These are phyloP conservation scores for Microbotryomycetes sp. DNA, from an alignment of 1,284 basidiomycete genomes.

Conservation along the genomic window DNA sequence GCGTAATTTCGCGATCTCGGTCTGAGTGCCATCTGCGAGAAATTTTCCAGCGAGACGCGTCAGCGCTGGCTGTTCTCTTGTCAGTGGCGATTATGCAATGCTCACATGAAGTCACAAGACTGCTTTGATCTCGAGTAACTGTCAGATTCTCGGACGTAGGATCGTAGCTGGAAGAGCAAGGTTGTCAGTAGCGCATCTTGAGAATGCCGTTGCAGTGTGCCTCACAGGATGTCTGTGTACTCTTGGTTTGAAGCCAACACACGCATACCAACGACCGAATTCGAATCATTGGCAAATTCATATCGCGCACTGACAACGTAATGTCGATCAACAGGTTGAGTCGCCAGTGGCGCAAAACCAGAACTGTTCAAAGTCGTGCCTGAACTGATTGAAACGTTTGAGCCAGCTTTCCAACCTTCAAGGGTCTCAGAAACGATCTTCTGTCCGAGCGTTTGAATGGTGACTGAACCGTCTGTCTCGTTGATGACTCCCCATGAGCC, in stretches of 20 bases:
- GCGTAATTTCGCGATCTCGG: constrained; percentile 31
- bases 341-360: constrained; percentile 18
- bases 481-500: constrained; percentile 24
- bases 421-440: constrained; percentile 32
- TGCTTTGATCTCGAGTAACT: constrained; percentile 19
- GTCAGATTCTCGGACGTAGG: constrained; percentile 22
- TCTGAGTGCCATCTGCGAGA: constrained; percentile 20
- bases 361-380: constrained; percentile 1
- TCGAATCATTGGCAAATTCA: constrained; percentile 19
- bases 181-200: not conserved
- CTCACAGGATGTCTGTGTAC: constrained; percentile 32
- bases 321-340: constrained; percentile 23
- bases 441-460: constrained; percentile 33
- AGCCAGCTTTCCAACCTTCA: constrained; percentile 22
- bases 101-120: constrained; percentile 30
- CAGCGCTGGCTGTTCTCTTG: not conserved
- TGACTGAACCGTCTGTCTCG: constrained; percentile 26
- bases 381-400: constrained; percentile 13
- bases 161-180: constrained; percentile 12
- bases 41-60: not conserved
- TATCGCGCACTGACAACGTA: constrained; percentile 28
- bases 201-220: not conserved
- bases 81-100: not conserved
- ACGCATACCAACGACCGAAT: constrained; percentile 24
- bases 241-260: constrained; percentile 33